Conservation (phyloP, 257 asterid genomes). For the Solanum bulbocastanum region DNA sequence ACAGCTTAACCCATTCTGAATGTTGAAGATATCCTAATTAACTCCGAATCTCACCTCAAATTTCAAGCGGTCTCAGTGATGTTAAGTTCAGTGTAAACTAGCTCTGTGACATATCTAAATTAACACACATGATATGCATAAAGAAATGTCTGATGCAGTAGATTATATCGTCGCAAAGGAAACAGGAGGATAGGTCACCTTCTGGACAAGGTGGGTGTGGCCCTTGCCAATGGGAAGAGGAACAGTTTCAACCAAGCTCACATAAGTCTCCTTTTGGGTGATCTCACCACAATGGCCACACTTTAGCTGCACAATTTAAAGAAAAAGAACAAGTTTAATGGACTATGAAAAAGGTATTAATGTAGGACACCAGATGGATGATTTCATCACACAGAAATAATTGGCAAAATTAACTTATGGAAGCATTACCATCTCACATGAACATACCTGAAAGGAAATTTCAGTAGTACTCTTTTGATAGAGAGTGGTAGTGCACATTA, state of each 20-base stretch:
- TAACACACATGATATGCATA: background rate
- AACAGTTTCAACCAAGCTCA: constrained; percentile 50
- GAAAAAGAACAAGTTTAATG: background rate
- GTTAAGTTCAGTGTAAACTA: background rate
- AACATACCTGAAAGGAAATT: background rate
- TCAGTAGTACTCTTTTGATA: background rate
- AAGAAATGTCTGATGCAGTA: background rate
- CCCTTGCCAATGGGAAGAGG: constrained; percentile 59
- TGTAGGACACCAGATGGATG: background rate
- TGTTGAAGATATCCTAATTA: background rate
- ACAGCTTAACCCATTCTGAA: background rate
- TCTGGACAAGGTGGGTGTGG: constrained; percentile 53
- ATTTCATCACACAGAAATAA: background rate
- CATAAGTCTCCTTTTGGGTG: constrained; percentile 54
- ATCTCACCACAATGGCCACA: constrained; percentile 78
- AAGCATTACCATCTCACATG: background rate
- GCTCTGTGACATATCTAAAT: background rate
- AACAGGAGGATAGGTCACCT: constrained; percentile 26
- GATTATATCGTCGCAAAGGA: background rate
- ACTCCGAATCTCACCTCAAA: background rate
- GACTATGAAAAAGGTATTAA: background rate
- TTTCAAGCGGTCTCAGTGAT: background rate
- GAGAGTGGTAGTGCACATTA: background rate
- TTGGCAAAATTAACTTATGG: background rate
- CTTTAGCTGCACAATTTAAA: constrained; percentile 37